Conservation (phyloP, 2,329 filamentous ascomycete genomes). For the Neopestalotiopsis sp. region DNA sequence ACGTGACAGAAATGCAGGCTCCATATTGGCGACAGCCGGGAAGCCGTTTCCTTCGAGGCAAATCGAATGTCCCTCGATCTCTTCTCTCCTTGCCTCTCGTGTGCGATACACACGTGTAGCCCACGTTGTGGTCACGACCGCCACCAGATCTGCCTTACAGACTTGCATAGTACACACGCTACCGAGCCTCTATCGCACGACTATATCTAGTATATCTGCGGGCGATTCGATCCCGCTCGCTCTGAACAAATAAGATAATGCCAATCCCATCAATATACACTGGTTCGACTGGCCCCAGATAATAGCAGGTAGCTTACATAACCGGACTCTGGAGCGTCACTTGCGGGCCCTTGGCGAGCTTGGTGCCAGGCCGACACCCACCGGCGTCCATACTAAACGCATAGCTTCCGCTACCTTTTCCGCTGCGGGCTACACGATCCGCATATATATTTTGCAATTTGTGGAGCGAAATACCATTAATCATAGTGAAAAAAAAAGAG, state of each 20-base stretch:
- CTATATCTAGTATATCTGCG: not conserved
- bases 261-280: not conserved
- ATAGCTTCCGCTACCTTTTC: conserved; percentile 9
- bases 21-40: conserved; percentile 3
- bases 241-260: not conserved
- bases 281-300: too few relatives aligned
- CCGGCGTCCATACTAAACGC: not conserved
- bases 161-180: not conserved
- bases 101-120: not conserved
- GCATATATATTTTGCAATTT: not conserved
- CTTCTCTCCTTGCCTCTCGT: not conserved
- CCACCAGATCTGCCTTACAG: too few relatives aligned
- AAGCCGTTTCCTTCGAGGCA: not conserved
- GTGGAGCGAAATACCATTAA: conserved; percentile 3
- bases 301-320: not conserved
- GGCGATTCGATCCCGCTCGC: not conserved
- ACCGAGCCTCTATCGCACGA: not conserved
- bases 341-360: not conserved
- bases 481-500: not conserved
- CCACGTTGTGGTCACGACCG: not conserved
- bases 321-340: not conserved
- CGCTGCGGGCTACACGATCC: conserved; percentile 8
- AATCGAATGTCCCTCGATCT: not conserved
- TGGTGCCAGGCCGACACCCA: not conserved
- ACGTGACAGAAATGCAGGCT: not conserved